phyloP scores from a whole-genome alignment of 1,139 yeast species.

The Komagataea norvegica region DNA sequence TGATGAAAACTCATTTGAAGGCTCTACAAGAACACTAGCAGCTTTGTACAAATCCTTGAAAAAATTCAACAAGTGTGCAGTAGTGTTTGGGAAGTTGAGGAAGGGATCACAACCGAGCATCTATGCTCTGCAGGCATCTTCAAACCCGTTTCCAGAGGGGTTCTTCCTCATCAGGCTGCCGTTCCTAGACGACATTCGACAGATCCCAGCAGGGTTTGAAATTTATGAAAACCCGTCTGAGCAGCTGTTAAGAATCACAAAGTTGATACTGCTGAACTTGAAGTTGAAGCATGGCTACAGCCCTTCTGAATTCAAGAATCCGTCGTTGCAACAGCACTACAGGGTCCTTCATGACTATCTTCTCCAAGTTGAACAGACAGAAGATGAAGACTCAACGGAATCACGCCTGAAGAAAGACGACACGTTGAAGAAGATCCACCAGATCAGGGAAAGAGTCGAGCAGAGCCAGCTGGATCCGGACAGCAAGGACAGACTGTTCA shows the following conservation, averaged over 20 bases:
- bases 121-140: slow-evolving; percentile 58
- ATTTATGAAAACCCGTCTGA: slow-evolving; percentile 8
- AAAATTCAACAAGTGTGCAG: slow-evolving; percentile 50
- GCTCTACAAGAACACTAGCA: slow-evolving; percentile 65
- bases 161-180: slow-evolving; percentile 59
- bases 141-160: slow-evolving; percentile 49
- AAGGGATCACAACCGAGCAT: slow-evolving; percentile 48
- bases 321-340: slow-evolving; percentile 63
- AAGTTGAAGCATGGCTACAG: slow-evolving; percentile 43
- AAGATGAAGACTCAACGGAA: slow-evolving; percentile 20
- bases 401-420: slow-evolving; percentile 28
- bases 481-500: slow-evolving; percentile 7
- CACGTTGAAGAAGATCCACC: slow-evolving; percentile 27
- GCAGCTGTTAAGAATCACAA: slow-evolving; percentile 34
- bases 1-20: slow-evolving; percentile 48
- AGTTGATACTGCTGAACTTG: slow-evolving; percentile 37
- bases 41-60: slow-evolving; percentile 61
- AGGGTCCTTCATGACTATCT: slow-evolving; percentile 61
- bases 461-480: slow-evolving; percentile 11
- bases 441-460: slow-evolving; percentile 21
- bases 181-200: slow-evolving; percentile 58
- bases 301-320: slow-evolving; percentile 63
- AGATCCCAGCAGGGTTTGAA: slow-evolving; percentile 36
- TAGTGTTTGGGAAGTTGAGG: slow-evolving; percentile 68
- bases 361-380: slow-evolving; percentile 51